Conservation (phyloP, 257 asterid genomes). For the Nicotiana paniculata region DNA sequence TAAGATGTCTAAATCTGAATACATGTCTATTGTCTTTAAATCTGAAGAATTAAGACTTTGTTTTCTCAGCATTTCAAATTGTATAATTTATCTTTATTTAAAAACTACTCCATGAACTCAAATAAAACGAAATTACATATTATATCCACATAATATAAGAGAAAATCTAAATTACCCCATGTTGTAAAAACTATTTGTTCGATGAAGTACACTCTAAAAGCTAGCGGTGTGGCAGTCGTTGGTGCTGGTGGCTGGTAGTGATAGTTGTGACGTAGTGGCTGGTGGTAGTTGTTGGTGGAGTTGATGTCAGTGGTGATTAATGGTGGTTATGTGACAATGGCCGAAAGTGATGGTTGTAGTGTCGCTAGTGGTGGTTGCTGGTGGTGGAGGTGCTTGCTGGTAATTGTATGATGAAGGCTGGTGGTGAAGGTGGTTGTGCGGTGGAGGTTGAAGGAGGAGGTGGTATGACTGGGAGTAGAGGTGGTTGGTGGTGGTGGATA, state of each 20-base stretch:
- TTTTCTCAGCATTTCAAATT: neutral
- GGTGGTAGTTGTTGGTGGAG: neutral
- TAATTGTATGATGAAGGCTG: neutral
- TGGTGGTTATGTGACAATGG: neutral
- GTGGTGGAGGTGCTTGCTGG: neutral
- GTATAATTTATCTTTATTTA: neutral
- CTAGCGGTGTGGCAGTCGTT: neutral
- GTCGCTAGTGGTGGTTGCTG: neutral
- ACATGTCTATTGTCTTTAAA: neutral
- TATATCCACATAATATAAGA: neutral
- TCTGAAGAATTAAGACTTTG: neutral
- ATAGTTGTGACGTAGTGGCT: neutral
- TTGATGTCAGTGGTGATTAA: too few species aligned
- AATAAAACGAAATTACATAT: neutral
- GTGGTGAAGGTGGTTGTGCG: neutral
- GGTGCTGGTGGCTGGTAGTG: neutral
- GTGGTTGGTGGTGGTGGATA: neutral
- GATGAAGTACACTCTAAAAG: neutral
- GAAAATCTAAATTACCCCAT: neutral
- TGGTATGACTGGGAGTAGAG: neutral
- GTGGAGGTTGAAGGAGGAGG: neutral
- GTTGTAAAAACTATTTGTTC: neutral
- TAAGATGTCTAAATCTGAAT: neutral
- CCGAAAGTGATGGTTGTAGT: neutral
- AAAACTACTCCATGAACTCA: neutral